Percentiles rank a stretch among this genome's conserved stretches.
Conservation (phyloP, 176 grass and related monocot species). For the Chrysopogon serrulatus region DNA sequence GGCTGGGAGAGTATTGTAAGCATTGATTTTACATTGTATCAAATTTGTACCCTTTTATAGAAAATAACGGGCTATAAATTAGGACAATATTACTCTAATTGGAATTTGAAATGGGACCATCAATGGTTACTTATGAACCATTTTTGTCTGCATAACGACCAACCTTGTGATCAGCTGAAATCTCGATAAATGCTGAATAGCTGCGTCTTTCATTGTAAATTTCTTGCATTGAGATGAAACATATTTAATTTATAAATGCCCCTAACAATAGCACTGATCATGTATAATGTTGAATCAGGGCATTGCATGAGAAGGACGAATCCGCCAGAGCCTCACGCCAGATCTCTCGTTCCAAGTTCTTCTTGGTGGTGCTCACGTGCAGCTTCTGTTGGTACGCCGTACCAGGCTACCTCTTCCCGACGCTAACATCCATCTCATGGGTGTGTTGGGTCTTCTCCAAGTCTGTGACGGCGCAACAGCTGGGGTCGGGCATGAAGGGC, state of each 20-base stretch:
- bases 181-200: background rate
- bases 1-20: background rate
- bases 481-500: slow-evolving; percentile 67
- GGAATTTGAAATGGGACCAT: background rate
- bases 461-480: slow-evolving; percentile 74
- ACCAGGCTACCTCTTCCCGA: slow-evolving; percentile 67
- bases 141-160: background rate
- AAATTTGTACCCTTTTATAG: background rate
- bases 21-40: background rate
- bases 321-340: slow-evolving; percentile 13
- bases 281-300: slow-evolving; percentile 44
- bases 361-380: slow-evolving; percentile 61
- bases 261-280: background rate
- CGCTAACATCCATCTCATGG: slow-evolving; percentile 72
- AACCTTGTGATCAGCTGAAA: background rate
- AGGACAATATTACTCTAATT: background rate
- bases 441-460: slow-evolving; percentile 79
- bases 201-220: background rate
- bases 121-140: background rate
- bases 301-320: slow-evolving; percentile 78
- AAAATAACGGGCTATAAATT: background rate
- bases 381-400: slow-evolving; percentile 70
- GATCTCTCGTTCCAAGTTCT: slow-evolving; percentile 78
- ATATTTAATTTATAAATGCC: background rate
- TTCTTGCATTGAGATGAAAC: background rate